A percentile compares a stretch with the other conserved stretches of the same genome.
Evolutionary conservation across 495 filamentous ascomycete species (phyloP).

Genomic region (Stereocaulon alpinum): DNA sequence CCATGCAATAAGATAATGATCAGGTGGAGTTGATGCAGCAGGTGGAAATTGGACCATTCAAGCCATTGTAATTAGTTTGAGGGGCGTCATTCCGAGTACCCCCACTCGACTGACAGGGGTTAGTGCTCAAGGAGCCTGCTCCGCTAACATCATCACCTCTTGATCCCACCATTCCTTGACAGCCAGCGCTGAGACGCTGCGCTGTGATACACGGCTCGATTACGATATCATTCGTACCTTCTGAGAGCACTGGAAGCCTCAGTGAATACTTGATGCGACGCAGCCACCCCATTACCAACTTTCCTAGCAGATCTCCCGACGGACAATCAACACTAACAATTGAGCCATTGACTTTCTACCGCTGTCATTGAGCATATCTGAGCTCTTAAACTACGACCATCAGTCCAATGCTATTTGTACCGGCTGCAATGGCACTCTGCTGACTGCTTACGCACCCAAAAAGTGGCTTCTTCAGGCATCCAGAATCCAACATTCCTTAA

Average conservation of each 20-base stretch:
- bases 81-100: neutral
- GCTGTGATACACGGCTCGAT: neutral
- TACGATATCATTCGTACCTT: neutral
- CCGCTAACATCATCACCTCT: neutral
- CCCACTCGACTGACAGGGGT: neutral
- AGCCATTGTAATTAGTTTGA: neutral
- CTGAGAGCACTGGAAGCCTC: neutral
- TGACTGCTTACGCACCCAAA: neutral
- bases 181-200: conserved; percentile 4
- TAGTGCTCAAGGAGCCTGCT: neutral
- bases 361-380: neutral
- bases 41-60: neutral
- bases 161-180: neutral
- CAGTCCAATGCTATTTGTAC: neutral
- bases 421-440: conserved; percentile 1
- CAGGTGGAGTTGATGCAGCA: neutral
- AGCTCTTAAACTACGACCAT: neutral
- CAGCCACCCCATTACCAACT: neutral
- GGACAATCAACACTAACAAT: neutral
- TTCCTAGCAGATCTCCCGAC: neutral
- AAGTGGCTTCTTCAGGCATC: neutral
- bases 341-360: neutral
- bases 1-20: no score
- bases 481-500: neutral
- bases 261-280: neutral